These are phyloP conservation scores for Sclerotinia sclerotiorum DNA, from an alignment of 2,329 filamentous ascomycete genomes.

Conservation along the genomic window DNA sequence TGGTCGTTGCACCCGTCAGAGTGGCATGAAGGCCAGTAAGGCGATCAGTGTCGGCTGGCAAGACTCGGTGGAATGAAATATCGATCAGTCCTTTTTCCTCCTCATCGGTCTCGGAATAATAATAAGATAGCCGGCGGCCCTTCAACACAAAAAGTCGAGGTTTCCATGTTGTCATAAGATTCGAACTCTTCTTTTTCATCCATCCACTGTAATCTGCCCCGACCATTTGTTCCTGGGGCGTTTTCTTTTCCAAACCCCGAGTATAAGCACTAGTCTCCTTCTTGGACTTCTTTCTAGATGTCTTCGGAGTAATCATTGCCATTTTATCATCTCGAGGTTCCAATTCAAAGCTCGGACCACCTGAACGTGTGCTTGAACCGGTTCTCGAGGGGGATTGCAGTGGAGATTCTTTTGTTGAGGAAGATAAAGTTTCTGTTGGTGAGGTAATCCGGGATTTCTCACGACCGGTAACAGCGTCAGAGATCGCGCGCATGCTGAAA, in stretches of 20 bases:
- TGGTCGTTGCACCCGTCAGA: slow-evolving; percentile 78
- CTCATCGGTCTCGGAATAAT: slow-evolving; percentile 88
- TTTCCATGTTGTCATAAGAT: slow-evolving; percentile 97
- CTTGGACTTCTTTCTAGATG: slow-evolving; percentile 71
- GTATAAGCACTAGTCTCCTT: slow-evolving; percentile 95
- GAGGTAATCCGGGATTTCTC: slow-evolving; percentile 55
- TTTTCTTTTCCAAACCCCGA: slow-evolving; percentile 77
- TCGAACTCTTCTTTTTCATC: slow-evolving; percentile 99
- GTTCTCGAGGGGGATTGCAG: slow-evolving; percentile 69
- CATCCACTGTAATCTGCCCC: slow-evolving; percentile 92
- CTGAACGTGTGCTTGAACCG: slow-evolving; percentile 70
- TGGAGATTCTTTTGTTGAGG: slow-evolving; percentile 52
- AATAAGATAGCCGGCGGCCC: slow-evolving; percentile 88
- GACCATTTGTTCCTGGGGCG: slow-evolving; percentile 78
- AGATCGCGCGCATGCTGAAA: slow-evolving; percentile 79
- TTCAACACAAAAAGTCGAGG: slow-evolving; percentile 92
- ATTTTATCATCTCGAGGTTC: slow-evolving; percentile 70
- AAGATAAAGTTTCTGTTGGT: slow-evolving; percentile 46
- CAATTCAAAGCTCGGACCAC: slow-evolving; percentile 71
- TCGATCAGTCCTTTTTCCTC: slow-evolving; percentile 96
- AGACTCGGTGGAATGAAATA: slow-evolving; percentile 95
- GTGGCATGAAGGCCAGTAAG: slow-evolving; percentile 89
- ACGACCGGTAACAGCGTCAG: slow-evolving; percentile 64
- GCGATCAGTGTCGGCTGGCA: slow-evolving; percentile 88
- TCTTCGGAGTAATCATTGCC: slow-evolving; percentile 48